These are phyloP conservation scores for Rachicladosporium sp. DNA, from an alignment of 2,329 filamentous ascomycete species.

Conservation along the genomic window DNA sequence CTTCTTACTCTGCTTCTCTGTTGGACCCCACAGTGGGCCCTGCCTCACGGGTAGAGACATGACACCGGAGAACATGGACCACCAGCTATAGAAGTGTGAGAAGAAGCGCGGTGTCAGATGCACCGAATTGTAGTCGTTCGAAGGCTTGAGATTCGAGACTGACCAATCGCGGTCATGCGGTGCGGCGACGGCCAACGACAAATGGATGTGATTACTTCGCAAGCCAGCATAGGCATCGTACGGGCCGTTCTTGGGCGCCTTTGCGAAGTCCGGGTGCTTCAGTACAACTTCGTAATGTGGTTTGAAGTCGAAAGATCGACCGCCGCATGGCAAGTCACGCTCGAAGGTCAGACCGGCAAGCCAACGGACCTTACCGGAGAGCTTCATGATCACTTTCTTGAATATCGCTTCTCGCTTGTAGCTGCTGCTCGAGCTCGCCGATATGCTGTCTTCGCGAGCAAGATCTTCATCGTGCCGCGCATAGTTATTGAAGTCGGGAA, in stretches of 20 bases:
- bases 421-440: slow-evolving; percentile 47
- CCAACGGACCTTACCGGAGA: slow-evolving; percentile 93
- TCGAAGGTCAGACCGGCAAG: slow-evolving; percentile 87
- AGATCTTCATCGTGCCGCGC: slow-evolving; percentile 49
- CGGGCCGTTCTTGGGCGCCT: slow-evolving; percentile 37
- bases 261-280: slow-evolving; percentile 65
- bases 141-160: slow-evolving; percentile 59
- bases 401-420: slow-evolving; percentile 68
- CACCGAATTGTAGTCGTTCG: slow-evolving; percentile 89
- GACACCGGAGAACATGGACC: slow-evolving; percentile 87
- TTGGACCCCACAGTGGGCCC: slow-evolving; percentile 77
- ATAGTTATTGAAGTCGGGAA: slow-evolving; percentile 86
- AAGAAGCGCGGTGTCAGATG: slow-evolving; percentile 94
- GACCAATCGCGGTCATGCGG: slow-evolving; percentile 81
- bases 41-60: slow-evolving; percentile 93
- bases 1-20: slow-evolving; percentile 96
- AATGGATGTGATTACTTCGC: slow-evolving; percentile 88
- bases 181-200: slow-evolving; percentile 82
- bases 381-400: slow-evolving; percentile 97
- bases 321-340: slow-evolving; percentile 58
- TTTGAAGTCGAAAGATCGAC: slow-evolving; percentile 74
- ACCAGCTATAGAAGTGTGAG: slow-evolving; percentile 97
- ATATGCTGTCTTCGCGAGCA: slow-evolving; percentile 43
- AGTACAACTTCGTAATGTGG: slow-evolving; percentile 87
- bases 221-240: slow-evolving; percentile 98